Evolutionary conservation across 1,284 basidiomycete genomes (phyloP).

Genomic region (Apiotrichum siamense): DNA sequence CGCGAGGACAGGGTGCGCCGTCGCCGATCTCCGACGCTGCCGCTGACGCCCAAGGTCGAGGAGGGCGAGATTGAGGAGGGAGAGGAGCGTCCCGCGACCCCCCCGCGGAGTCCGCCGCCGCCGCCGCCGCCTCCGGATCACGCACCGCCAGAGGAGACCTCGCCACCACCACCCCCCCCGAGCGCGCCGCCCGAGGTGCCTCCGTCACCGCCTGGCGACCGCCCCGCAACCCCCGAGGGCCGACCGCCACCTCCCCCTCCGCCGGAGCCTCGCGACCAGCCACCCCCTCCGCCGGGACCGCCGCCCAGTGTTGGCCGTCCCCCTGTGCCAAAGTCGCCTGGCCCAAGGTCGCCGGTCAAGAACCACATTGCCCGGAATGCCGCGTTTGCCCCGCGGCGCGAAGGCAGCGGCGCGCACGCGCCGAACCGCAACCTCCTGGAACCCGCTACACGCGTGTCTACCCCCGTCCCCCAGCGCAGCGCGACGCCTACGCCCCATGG

Average conservation of each 20-base stretch:
- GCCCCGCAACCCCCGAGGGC: background rate
- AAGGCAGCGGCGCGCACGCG: constrained; percentile 39
- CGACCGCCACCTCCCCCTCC: background rate
- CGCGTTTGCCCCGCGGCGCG: constrained; percentile 8
- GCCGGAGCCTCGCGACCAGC: background rate
- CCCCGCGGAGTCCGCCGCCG: background rate
- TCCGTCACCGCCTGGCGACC: background rate
- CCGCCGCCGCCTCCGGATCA: background rate
- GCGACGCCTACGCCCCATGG: constrained; percentile 1
- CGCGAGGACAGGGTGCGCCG: background rate
- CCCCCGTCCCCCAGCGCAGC: constrained; percentile 5
- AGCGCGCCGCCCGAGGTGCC: constrained; percentile 42
- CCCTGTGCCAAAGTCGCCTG: constrained; percentile 10
- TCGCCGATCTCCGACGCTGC: background rate
- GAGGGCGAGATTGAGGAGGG: constrained; percentile 9
- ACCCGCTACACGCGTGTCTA: constrained; percentile 24
- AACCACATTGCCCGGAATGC: constrained; percentile 8
- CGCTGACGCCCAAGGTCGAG: constrained; percentile 1
- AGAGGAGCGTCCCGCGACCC: background rate
- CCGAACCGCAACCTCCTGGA: constrained; percentile 36
- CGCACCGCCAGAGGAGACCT: background rate
- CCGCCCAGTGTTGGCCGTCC: background rate
- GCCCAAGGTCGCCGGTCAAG: background rate
- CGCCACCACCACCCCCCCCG: constrained; percentile 10
- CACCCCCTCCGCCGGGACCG: constrained; percentile 31